Evolutionary conservation across 2,329 filamentous ascomycete genomes (phyloP), one percentile per base, ranked within the genome.

Genomic region (Paecilomyces sp.): DNA sequence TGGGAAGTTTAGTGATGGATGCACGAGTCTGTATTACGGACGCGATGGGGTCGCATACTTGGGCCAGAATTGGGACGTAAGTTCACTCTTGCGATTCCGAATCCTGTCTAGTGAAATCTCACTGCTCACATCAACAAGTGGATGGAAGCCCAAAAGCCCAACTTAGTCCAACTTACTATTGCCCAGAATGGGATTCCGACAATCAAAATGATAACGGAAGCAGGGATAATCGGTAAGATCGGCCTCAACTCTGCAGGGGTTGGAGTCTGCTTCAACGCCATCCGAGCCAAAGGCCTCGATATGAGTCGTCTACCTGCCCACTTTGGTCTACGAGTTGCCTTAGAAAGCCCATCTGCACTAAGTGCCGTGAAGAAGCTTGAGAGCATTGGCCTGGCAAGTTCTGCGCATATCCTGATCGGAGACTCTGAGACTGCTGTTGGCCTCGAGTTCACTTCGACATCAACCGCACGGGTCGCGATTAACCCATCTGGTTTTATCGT

Each of bases 191-290:
- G 60, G 30, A 77, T 78, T 57, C 80, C 82, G 1, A 74, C 71
- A 1, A 81, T 84, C 64, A 69, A 80, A 51, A 83, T 83, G 76
- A 75, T 85, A 58, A 84, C 82, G 2, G 83, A 85, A 66, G 83
- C 80, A 1, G 83, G 83, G 6, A 76, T 85, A 15, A 80, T 85
- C 56, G 82, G 82, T 15, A 85, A 85, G 65, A 84, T 86, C 52
- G 83, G 84, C 1, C 69, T 85, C 60, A 85, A 85, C 65, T 75
- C 70, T 53, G 63, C 67, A 1, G 82, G 83, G 3, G 82, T 86
- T 0, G 83, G 82, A 1, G 80, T 83, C 0, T 79, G 79, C 28
- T 73, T 85, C 54, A 86, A 86, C 65, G 83, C 83, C 2, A 82
- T 85, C 61, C 74, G 76, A 63, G 80, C 79, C 1, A 71, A 74